phyloP scores from a whole-genome alignment of 1,284 basidiomycete genomes.

The Sphagnurus paluster region DNA sequence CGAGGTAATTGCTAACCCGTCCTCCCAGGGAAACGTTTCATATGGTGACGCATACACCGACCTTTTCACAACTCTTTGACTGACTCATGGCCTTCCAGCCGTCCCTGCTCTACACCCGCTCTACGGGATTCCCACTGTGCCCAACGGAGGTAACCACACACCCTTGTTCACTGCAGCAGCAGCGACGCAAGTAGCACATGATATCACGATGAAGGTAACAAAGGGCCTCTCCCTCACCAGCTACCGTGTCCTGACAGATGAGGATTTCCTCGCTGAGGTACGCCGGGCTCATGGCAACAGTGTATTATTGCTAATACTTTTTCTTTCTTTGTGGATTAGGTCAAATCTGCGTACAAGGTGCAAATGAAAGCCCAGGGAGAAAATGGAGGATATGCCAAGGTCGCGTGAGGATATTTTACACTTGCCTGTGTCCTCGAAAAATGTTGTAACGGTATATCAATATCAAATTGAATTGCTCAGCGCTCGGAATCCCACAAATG shows the following conservation, averaged over 20 bases:
- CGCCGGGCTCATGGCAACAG: no score
- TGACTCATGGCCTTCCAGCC: conserved; percentile 34
- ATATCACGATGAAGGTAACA: conserved; percentile 53
- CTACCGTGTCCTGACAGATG: conserved; percentile 57
- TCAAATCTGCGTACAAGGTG: no score
- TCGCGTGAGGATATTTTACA: no score
- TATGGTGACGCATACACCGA: conserved; percentile 47
- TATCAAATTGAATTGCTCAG: no score
- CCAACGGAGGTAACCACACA: conserved; percentile 68
- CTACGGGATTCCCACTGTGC: conserved; percentile 68
- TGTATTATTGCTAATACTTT: no score
- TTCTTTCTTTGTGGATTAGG: no score
- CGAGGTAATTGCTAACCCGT: not conserved
- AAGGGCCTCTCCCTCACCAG: conserved; percentile 64
- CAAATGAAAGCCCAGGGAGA: no score
- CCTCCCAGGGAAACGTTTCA: conserved; percentile 62
- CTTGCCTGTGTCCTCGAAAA: no score
- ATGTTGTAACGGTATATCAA: no score
- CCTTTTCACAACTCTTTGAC: conserved; percentile 5
- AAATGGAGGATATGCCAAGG: no score
- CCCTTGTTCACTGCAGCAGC: conserved; percentile 62
- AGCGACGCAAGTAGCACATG: conserved; percentile 59
- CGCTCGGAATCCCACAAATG: no score
- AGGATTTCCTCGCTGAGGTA: conserved; percentile 56
- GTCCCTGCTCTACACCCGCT: conserved; percentile 65